Conservation (phyloP, 1,139 yeast genomes). For the Taphrina communis region DNA sequence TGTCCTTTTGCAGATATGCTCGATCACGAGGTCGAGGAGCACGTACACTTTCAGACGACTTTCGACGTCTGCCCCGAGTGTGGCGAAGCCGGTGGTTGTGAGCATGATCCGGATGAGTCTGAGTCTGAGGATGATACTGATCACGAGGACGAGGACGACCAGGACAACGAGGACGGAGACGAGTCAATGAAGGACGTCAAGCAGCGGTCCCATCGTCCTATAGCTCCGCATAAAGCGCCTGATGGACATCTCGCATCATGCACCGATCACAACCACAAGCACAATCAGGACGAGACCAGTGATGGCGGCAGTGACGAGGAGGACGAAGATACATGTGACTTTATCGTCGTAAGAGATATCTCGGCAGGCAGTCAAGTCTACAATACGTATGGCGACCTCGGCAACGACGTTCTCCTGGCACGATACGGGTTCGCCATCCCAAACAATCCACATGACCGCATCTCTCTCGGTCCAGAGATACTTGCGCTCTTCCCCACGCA, state of each 20-base stretch:
- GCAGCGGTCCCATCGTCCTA: constrained; percentile 2
- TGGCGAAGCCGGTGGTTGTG: constrained; percentile 62
- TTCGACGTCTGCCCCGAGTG: constrained; percentile 74
- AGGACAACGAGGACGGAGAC: constrained; percentile 20
- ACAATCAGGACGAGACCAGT: constrained; percentile 47
- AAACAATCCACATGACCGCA: constrained; percentile 63
- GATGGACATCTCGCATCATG: constrained; percentile 51
- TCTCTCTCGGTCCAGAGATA: constrained; percentile 48
- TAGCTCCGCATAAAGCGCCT: constrained; percentile 2
- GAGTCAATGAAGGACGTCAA: constrained; percentile 1
- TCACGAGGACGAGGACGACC: constrained; percentile 12
- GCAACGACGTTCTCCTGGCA: constrained; percentile 69
- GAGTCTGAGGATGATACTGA: constrained; percentile 47
- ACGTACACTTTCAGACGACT: constrained; percentile 75
- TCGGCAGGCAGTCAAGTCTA: constrained; percentile 65
- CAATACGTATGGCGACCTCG: constrained; percentile 77
- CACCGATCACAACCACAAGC: neutral
- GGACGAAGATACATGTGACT: constrained; percentile 51
- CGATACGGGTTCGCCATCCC: constrained; percentile 74
- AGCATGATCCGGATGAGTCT: constrained; percentile 74
- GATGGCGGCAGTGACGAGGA: constrained; percentile 47
- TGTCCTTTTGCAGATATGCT: constrained; percentile 93
- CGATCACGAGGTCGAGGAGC: constrained; percentile 66
- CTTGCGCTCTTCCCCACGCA: neutral
- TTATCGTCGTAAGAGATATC: constrained; percentile 66